Conservation (phyloP, 768 basidiomycete species). For the Podaxis sp. region DNA sequence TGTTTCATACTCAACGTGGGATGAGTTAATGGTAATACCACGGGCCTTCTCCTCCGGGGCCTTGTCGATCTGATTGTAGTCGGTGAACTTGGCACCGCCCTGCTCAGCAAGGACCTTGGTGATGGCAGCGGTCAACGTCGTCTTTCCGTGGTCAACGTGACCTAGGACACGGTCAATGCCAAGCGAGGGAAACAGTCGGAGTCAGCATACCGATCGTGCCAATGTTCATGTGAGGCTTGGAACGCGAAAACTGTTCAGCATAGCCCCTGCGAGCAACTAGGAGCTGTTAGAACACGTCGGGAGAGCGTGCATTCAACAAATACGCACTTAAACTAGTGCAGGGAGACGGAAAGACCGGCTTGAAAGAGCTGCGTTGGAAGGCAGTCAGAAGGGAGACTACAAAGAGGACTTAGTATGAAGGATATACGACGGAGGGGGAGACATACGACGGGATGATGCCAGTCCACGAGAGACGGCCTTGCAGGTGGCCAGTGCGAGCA, state of each 20-base stretch:
- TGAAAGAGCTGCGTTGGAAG: constrained; percentile 31
- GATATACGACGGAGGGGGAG: not conserved
- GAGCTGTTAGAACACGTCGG: constrained; percentile 1
- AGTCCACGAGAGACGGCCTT: constrained; percentile 46
- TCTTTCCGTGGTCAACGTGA: constrained; percentile 98
- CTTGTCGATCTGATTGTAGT: constrained; percentile 97
- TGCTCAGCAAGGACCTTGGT: constrained; percentile 84
- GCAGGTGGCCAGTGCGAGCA: constrained; percentile 50
- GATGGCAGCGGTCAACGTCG: constrained; percentile 92
- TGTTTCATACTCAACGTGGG: constrained; percentile 99
- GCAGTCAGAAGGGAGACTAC: constrained; percentile 31
- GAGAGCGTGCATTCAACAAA: constrained; percentile 7
- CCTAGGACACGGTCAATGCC: constrained; percentile 35
- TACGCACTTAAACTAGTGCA: constrained; percentile 25
- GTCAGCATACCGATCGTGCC: constrained; percentile 74
- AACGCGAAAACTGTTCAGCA: constrained; percentile 72
- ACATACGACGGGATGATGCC: constrained; percentile 41
- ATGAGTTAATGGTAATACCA: constrained; percentile 98
- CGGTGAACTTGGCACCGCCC: constrained; percentile 84
- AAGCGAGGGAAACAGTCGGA: not conserved
- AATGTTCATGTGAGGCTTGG: constrained; percentile 92
- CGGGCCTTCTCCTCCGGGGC: constrained; percentile 99
- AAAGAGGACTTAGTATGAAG: constrained; percentile 8
- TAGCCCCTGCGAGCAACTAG: constrained; percentile 62
- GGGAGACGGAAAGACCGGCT: constrained; percentile 21